Conservation (phyloP, 2,329 filamentous ascomycete species). For the Ascochyta pisi region DNA sequence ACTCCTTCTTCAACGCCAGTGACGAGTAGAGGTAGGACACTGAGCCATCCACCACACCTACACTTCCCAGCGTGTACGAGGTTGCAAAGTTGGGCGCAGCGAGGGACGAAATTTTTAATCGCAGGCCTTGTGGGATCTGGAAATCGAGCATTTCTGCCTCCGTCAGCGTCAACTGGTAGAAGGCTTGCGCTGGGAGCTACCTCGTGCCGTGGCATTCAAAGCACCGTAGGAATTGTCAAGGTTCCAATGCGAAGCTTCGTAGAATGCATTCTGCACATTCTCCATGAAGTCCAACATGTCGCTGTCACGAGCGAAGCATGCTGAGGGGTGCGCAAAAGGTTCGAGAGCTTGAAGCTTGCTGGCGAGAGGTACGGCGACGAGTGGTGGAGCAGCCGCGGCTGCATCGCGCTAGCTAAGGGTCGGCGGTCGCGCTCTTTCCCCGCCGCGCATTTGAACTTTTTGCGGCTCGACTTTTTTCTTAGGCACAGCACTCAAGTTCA, state of each 20-base stretch:
- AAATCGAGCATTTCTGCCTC: constrained; percentile 82
- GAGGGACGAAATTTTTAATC: constrained; percentile 87
- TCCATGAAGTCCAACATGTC: constrained; percentile 97
- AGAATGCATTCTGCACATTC: constrained; percentile 91
- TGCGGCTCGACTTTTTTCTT: constrained; percentile 39
- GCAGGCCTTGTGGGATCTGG: constrained; percentile 80
- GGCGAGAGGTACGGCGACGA: constrained; percentile 10
- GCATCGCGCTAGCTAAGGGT: constrained; percentile 31
- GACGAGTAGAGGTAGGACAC: constrained; percentile 96
- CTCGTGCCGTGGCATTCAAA: constrained; percentile 82
- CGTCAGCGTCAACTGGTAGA: constrained; percentile 18
- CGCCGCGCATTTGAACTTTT: constrained; percentile 29
- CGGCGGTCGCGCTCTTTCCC: constrained; percentile 44
- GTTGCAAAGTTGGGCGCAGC: constrained; percentile 93
- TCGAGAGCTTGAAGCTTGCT: constrained; percentile 8
- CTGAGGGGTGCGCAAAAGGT: constrained; percentile 2
- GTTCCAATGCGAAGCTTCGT: constrained; percentile 85
- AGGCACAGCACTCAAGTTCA: constrained; percentile 20
- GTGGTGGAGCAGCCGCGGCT: constrained; percentile 32
- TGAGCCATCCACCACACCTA: constrained; percentile 94
- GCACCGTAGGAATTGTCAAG: constrained; percentile 90
- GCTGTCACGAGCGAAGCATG: constrained; percentile 36
- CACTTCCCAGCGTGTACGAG: constrained; percentile 87
- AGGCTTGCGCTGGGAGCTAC: constrained; percentile 53
- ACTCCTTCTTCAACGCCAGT: constrained; percentile 71